Evolutionary conservation across 805 yeast species (phyloP), one percentile per base, ranked within the genome.

Genomic region (Yarrowia phangngaensis): DNA sequence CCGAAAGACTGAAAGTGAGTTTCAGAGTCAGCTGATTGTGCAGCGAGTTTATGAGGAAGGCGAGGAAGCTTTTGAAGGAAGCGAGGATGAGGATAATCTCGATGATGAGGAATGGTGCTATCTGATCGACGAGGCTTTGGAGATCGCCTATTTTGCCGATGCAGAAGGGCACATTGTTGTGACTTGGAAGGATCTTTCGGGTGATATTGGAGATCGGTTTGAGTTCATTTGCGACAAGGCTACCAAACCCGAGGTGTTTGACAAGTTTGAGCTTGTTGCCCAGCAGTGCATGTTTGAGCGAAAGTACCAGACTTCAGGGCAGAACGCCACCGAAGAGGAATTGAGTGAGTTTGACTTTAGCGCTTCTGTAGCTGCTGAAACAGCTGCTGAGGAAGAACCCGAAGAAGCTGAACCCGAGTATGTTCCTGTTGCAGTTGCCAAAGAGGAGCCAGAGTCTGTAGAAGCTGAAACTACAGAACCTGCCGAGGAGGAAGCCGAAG

Each of bases 151-250:
- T 51, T 70, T 70, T 51, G 70, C 74, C 51, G 73, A 74, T 47
- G 64, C 69, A 30, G 75, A 77, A 27, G 84, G 81, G 1, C 67
- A 73, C 4, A 66, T 71, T 29, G 78, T 80, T 2, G 73, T 90
- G 20, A 70, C 82, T 0, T 90, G 97, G 97, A 71, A 68, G 11
- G 95, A 92, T 62, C 61, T 78, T 27, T 79, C 79, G 33, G 96
- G 95, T n/a, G 96, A 89, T 58, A 71, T 73, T 4, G 96, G 87
- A 17, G 97, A 89, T 59, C 67, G 71, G 54, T 87, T 82, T 64
- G 95, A 88, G 64, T 89, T 85, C 65, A 72, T 83, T 16, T 76
- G 86, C 41, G 85, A 79, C 53, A 74, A 73, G 38, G 72, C 74
- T 11, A 75, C 80, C n/a, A 45, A 61, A 6, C 46, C 56, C 6